Evolutionary conservation across 2,329 filamentous ascomycete genomes (phyloP), one percentile per base, ranked within the genome.

Genomic region (Sarocladiaceae sp.): DNA sequence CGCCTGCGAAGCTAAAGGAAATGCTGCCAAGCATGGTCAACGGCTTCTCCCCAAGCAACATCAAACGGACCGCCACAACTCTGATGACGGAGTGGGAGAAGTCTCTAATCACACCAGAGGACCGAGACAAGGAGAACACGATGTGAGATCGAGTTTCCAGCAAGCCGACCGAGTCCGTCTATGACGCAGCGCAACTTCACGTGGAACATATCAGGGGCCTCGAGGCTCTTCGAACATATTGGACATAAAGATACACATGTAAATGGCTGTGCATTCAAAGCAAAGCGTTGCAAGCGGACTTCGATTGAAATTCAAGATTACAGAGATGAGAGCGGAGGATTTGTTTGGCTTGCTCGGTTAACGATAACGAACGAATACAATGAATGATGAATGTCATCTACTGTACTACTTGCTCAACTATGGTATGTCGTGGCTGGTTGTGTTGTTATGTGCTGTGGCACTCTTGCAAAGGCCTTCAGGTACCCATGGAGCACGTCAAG

Each of bases 81-180:
- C 72, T 95, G 46, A 88, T 96, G 80, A 85, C 82, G 51, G 89
- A 95, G 59, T 95, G 88, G 87, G 91, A 97, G 67, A 87, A 81
- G 62, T 66, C 64, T 3, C 53, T 67, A 33, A 52, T 54, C 5
- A 51, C 60, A 7, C 60, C 63, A 10, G 51, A 55, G 31, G 32
- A 44, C 23, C 52, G 49, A 16, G 50, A 58, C 50, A 62, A 63
- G 50, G 63, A 65, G 50, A 66, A 64, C 47, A 51, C 45, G 12
- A 41, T 41, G 37, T 41, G 15, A 41, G 3, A 19, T 24, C 19
- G 34, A 11, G 20, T 7, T 3, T 39, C 19, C 34, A 12, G 12
- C n/a, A 4, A 4, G 19, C 18, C 34, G 4, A 3, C 26, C 18
- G 18, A 39, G 18, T 16, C 21, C n/a, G n/a, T n/a, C n/a, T n/a